Evolutionary conservation across 208 protist species (phyloP).

Genomic region (Leishmania gerbilli): DNA sequence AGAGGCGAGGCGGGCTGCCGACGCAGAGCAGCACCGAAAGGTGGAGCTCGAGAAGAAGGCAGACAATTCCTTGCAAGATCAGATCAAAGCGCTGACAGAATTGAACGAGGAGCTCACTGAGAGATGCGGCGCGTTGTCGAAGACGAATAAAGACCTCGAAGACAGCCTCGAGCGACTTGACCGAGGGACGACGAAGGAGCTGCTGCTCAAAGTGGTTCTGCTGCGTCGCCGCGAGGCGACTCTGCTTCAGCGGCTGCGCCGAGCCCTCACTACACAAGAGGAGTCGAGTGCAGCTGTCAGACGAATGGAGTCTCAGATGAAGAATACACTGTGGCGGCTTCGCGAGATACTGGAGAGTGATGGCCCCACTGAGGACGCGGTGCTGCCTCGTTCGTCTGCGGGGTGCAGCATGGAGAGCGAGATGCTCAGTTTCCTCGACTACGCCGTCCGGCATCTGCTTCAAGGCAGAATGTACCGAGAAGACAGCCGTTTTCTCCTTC

Average conservation of each 20-base stretch:
- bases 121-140: conserved; percentile 39
- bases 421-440: conserved; percentile 59
- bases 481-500: conserved; percentile 68
- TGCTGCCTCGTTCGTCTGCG: conserved; percentile 69
- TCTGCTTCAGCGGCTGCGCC: conserved; percentile 78
- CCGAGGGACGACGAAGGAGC: conserved; percentile 43
- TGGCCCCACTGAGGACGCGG: conserved; percentile 53
- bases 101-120: conserved; percentile 67
- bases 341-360: conserved; percentile 63
- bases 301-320: conserved; percentile 46
- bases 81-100: conserved; percentile 35
- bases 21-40: conserved; percentile 11
- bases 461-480: conserved; percentile 74
- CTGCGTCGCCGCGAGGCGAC: conserved; percentile 79
- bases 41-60: conserved; percentile 18
- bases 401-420: conserved; percentile 57
- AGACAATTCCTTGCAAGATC: conserved; percentile 19
- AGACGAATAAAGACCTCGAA: conserved; percentile 64
- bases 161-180: conserved; percentile 44
- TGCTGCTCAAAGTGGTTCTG: conserved; percentile 84
- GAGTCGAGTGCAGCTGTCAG: conserved; percentile 45
- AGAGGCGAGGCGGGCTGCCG: conserved; percentile 28
- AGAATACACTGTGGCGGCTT: conserved; percentile 62
- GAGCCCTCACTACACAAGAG: conserved; percentile 53
- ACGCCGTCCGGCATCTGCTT: conserved; percentile 40